Evolutionary conservation across 2,329 filamentous ascomycete species (phyloP).

Genomic region (Hypoxylon sp.): DNA sequence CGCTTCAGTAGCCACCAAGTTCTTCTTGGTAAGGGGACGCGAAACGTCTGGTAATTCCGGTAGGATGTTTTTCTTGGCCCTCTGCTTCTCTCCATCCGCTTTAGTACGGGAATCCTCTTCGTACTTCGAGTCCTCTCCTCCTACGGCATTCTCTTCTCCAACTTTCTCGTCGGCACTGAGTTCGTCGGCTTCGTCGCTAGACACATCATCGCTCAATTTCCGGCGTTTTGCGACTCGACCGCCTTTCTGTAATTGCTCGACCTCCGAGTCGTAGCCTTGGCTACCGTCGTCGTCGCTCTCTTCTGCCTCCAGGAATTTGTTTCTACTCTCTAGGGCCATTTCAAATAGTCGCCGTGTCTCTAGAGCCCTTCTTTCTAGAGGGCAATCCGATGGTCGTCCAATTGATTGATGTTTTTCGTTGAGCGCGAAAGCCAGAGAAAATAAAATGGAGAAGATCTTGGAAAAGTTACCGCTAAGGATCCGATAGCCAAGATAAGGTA

Average conservation of each 20-base stretch:
- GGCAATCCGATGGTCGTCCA: background rate
- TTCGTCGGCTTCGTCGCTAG: conserved; percentile 49
- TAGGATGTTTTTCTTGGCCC: conserved; percentile 47
- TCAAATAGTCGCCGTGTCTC: conserved; percentile 9
- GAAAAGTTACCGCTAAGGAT: conserved; percentile 21
- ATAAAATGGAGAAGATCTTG: conserved; percentile 27
- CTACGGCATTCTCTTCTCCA: conserved; percentile 44
- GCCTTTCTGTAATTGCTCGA: conserved; percentile 75
- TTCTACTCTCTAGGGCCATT: conserved; percentile 78
- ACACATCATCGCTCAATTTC: conserved; percentile 49
- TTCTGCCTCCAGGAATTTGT: conserved; percentile 75
- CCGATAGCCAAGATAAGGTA: conserved; percentile 19
- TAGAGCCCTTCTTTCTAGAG: background rate
- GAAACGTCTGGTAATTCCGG: conserved; percentile 62
- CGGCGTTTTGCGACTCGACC: conserved; percentile 68
- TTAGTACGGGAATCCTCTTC: conserved; percentile 47
- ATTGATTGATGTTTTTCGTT: conserved; percentile 6
- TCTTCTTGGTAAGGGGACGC: conserved; percentile 72
- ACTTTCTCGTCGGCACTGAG: conserved; percentile 52
- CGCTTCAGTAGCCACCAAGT: conserved; percentile 73
- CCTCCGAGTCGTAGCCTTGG: conserved; percentile 75
- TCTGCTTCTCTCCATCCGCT: conserved; percentile 44
- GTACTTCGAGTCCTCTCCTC: conserved; percentile 32
- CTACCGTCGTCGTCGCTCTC: conserved; percentile 71
- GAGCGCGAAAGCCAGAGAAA: background rate